A percentile compares a stretch with the other conserved stretches of the same genome.
Evolutionary conservation across 345 rosid species (phyloP).

Genomic region (Murraya paniculata): DNA sequence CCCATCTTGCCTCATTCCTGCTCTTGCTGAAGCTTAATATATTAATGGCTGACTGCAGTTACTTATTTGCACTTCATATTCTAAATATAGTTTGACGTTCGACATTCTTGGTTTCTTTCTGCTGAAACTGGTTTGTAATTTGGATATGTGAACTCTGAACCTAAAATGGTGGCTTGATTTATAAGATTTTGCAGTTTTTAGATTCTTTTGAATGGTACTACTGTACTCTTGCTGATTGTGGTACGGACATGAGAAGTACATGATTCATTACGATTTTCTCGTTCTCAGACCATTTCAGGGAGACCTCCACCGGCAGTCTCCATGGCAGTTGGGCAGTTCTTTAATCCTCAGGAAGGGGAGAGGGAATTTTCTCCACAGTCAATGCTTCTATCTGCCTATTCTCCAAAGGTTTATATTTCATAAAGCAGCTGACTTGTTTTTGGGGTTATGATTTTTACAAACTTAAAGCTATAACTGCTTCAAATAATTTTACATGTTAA

Average conservation of each 20-base stretch:
- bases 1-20: not conserved
- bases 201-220: constrained; percentile 4
- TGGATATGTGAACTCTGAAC: not conserved
- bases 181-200: not conserved
- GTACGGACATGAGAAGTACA: constrained; percentile 15
- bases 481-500: constrained; percentile 17
- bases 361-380: constrained; percentile 56
- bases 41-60: not conserved
- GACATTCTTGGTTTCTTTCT: not conserved
- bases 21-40: not conserved
- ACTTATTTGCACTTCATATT: not conserved
- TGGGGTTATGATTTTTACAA: not conserved
- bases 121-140: not conserved
- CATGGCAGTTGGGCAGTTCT: constrained; percentile 98
- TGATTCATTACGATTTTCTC: constrained; percentile 29
- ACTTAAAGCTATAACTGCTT: constrained; percentile 5
- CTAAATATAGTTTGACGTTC: not conserved
- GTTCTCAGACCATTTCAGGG: constrained; percentile 78
- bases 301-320: constrained; percentile 99
- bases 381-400: constrained; percentile 68
- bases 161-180: not conserved
- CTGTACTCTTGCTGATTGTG: constrained; percentile 10
- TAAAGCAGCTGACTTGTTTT: constrained; percentile 18
- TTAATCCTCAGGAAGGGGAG: constrained; percentile 76
- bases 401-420: constrained; percentile 56